phyloP scores from a whole-genome alignment of 2,329 filamentous ascomycete genomes.

The Diaporthe vexans region DNA sequence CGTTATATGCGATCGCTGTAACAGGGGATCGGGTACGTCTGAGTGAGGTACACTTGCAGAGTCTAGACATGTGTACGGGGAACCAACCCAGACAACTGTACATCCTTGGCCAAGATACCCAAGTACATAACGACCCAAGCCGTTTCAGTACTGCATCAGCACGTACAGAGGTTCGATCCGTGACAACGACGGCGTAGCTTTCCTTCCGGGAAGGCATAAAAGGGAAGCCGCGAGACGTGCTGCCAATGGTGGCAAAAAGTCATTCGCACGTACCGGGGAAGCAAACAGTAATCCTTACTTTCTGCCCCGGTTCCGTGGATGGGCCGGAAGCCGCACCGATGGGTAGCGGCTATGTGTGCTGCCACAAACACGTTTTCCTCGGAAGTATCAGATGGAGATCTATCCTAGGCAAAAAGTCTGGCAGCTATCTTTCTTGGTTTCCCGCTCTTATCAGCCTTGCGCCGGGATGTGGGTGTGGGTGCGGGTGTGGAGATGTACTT shows the following conservation, averaged over 20 bases:
- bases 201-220: background rate
- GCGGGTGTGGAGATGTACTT: background rate
- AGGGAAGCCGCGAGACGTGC: background rate
- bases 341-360: background rate
- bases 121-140: background rate
- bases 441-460: background rate
- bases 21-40: no score
- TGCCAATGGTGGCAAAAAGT: background rate
- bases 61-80: background rate
- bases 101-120: background rate
- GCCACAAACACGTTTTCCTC: background rate
- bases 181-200: background rate
- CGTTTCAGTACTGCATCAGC: conserved; percentile 21
- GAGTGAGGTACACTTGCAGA: background rate
- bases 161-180: background rate
- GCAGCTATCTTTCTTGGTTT: background rate
- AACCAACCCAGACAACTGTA: background rate
- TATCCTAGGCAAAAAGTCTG: background rate
- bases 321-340: background rate
- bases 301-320: background rate
- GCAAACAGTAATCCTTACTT: no score
- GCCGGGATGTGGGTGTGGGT: background rate
- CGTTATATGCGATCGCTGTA: no score
- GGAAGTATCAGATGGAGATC: conserved; percentile 26
- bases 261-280: background rate